phyloP scores from a whole-genome alignment of 1,139 yeast species.

The Geotrichum fermentans region DNA sequence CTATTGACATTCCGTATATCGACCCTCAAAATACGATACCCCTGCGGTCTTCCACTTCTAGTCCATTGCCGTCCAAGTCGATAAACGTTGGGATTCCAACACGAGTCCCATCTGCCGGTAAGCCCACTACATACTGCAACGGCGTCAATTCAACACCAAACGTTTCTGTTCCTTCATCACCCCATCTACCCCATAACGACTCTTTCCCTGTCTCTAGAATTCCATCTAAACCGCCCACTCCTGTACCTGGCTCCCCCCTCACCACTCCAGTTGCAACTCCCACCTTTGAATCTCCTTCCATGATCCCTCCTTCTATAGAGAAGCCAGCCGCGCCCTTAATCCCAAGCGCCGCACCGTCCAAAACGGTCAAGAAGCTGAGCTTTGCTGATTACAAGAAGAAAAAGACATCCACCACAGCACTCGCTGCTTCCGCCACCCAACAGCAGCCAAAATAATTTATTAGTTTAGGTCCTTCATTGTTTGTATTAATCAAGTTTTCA shows the following conservation, averaged over 20 bases:
- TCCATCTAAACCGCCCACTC: conserved; percentile 13
- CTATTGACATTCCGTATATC: background rate
- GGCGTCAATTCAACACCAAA: conserved; percentile 3
- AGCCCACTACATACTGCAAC: conserved; percentile 2
- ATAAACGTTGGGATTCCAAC: conserved; percentile 4
- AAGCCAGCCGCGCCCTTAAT: background rate
- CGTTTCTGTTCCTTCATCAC: conserved; percentile 9
- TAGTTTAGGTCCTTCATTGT: no score
- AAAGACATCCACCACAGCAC: no score
- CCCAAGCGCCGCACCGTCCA: background rate
- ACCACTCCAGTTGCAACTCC: conserved; percentile 7
- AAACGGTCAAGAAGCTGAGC: background rate
- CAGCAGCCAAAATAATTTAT: no score
- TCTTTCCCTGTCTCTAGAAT: conserved; percentile 2
- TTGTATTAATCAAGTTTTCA: no score
- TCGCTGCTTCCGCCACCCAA: background rate
- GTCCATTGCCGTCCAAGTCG: conserved; percentile 2
- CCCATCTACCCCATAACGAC: conserved; percentile 9
- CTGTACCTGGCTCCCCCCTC: conserved; percentile 13
- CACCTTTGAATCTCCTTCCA: conserved; percentile 5
- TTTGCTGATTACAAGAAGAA: background rate
- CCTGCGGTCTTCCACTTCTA: no score
- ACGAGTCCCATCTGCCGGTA: background rate
- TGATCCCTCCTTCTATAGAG: no score
- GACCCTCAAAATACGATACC: background rate